These are phyloP conservation scores for Lactifluus piperatus DNA, from an alignment of 768 basidiomycete genomes.

Conservation along the genomic window DNA sequence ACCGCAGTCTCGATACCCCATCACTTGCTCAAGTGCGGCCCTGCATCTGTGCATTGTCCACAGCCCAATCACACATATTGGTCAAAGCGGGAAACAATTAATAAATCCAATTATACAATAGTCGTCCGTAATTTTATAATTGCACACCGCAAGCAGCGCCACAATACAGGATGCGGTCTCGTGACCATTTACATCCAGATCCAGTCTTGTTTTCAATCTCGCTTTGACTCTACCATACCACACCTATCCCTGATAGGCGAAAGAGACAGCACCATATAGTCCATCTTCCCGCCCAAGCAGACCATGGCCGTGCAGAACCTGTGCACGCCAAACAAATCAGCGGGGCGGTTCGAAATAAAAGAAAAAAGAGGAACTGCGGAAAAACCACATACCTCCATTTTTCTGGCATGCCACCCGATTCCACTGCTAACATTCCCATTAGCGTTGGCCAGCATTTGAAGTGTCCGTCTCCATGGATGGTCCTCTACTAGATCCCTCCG, in stretches of 20 bases:
- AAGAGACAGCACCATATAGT: slow-evolving; percentile 87
- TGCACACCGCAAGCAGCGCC: neutral
- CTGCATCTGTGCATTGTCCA: too few species aligned
- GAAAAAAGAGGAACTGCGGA: neutral
- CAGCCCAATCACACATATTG: too few species aligned
- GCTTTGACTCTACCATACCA: neutral
- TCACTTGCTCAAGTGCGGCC: too few species aligned
- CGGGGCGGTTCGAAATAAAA: neutral
- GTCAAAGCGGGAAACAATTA: neutral
- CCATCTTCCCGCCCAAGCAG: slow-evolving; percentile 91
- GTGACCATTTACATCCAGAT: neutral
- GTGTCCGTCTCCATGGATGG: slow-evolving; percentile 63
- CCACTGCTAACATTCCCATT: slow-evolving; percentile 88
- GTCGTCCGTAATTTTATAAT: neutral
- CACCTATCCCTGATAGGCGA: slow-evolving; percentile 83
- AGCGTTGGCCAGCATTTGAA: slow-evolving; percentile 65
- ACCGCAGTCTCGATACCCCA: too few species aligned
- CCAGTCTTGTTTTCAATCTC: neutral
- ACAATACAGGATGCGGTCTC: neutral
- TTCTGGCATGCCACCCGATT: slow-evolving; percentile 92
- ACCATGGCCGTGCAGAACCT: slow-evolving; percentile 76
- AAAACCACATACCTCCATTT: slow-evolving; percentile 45
- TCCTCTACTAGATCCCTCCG: slow-evolving; percentile 28
- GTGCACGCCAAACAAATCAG: neutral
- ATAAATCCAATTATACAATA: neutral